Conservation (phyloP, 306 rosid species). For the Rosa persica region DNA sequence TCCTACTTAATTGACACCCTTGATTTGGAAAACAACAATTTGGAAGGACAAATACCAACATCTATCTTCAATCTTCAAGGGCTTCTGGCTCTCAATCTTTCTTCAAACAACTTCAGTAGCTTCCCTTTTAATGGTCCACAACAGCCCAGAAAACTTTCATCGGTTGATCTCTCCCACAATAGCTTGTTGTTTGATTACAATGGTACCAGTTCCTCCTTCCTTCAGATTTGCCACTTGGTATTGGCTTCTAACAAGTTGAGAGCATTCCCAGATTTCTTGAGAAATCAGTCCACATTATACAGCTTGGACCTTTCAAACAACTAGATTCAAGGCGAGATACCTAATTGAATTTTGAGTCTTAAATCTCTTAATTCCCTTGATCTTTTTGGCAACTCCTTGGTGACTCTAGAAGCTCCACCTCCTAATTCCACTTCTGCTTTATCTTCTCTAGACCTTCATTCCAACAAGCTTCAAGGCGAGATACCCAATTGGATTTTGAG, state of each 20-base stretch:
- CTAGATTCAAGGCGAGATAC: slow-evolving; percentile 13
- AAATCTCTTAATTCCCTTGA: neutral
- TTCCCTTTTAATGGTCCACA: too few species aligned
- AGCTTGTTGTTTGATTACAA: neutral
- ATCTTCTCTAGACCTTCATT: slow-evolving; percentile 17
- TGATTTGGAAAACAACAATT: too few species aligned
- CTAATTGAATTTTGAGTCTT: slow-evolving; percentile 22
- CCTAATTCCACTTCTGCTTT: neutral
- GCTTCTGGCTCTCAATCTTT: too few species aligned
- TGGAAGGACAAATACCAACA: too few species aligned
- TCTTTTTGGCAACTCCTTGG: slow-evolving; percentile 18
- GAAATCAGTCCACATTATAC: slow-evolving; percentile 4
- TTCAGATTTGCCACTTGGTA: neutral
- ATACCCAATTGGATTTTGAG: slow-evolving; percentile 25
- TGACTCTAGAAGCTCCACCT: neutral
- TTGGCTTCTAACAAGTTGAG: slow-evolving; percentile 25
- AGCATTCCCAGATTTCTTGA: slow-evolving; percentile 21
- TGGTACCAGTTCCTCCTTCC: slow-evolving; percentile 3
- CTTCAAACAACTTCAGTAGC: too few species aligned
- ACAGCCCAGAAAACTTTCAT: neutral
- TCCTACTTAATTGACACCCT: too few species aligned
- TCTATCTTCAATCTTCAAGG: too few species aligned
- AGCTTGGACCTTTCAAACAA: slow-evolving; percentile 28
- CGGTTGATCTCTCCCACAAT: slow-evolving; percentile 25
- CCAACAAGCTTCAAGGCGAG: slow-evolving; percentile 17